phyloP scores from a whole-genome alignment of 345 rosid genomes.

The Cardamine occulta region DNA sequence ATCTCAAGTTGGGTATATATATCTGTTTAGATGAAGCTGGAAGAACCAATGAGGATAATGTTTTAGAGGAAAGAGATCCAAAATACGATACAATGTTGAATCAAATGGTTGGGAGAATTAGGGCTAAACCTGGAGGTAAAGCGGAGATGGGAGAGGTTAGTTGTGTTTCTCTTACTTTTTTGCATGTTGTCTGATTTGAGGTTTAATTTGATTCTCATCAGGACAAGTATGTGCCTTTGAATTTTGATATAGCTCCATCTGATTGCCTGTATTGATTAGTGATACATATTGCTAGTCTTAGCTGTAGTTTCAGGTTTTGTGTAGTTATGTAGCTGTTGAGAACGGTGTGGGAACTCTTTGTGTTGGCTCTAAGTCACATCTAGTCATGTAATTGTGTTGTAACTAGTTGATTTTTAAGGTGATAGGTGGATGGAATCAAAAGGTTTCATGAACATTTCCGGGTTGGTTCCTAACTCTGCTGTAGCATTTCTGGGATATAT shows the following conservation, averaged over 20 bases:
- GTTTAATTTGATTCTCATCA: neutral
- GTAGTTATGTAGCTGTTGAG: neutral
- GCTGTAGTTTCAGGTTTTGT: neutral
- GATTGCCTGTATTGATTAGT: neutral
- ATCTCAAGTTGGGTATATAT: conserved; percentile 17
- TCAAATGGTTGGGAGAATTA: conserved; percentile 90
- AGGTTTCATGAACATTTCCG: conserved; percentile 23
- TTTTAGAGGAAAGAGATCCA: conserved; percentile 72
- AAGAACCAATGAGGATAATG: conserved; percentile 50
- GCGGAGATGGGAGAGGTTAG: conserved; percentile 93
- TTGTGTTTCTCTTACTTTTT: conserved; percentile 4
- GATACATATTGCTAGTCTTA: neutral
- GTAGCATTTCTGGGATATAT: neutral
- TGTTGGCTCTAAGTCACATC: conserved; percentile 3
- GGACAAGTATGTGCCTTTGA: neutral
- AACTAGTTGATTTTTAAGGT: neutral
- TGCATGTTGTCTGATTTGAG: neutral
- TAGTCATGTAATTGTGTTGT: neutral
- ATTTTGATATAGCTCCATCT: neutral
- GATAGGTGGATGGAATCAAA: neutral
- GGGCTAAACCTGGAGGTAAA: conserved; percentile 80
- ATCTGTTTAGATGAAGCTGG: conserved; percentile 46
- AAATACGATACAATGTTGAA: conserved; percentile 78
- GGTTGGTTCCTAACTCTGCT: neutral
- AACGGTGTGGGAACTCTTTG: neutral